Conservation (phyloP, 495 filamentous ascomycete species). For the Aspergillus bridgeri region DNA sequence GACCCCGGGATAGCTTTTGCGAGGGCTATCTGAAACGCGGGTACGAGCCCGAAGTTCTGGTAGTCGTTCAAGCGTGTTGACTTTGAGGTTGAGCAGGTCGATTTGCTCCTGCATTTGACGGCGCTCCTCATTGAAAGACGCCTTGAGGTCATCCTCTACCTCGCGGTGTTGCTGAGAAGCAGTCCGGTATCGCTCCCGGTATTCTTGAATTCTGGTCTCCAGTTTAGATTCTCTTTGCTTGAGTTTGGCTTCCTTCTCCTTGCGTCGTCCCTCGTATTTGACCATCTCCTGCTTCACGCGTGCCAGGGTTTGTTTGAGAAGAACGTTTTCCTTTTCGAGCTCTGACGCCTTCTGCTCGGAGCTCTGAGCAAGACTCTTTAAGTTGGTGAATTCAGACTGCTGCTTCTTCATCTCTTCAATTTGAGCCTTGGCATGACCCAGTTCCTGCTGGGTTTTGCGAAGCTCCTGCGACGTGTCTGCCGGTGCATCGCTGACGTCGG, state of each 20-base stretch:
- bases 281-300: slow-evolving; percentile 53
- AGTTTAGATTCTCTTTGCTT: slow-evolving; percentile 47
- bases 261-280: slow-evolving; percentile 48
- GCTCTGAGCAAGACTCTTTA: slow-evolving; percentile 54
- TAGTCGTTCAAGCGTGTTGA: slow-evolving; percentile 27
- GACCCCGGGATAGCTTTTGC: slow-evolving; percentile 32
- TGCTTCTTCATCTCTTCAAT: slow-evolving; percentile 60
- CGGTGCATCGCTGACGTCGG: slow-evolving; percentile 43
- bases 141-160: slow-evolving; percentile 35
- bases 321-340: slow-evolving; percentile 54
- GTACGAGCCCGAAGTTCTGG: slow-evolving; percentile 22
- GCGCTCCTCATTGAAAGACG: slow-evolving; percentile 34
- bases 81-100: slow-evolving; percentile 29
- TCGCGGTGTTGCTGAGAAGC: slow-evolving; percentile 34
- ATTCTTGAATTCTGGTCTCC: slow-evolving; percentile 46
- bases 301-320: slow-evolving; percentile 50
- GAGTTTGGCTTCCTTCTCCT: slow-evolving; percentile 49
- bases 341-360: slow-evolving; percentile 63
- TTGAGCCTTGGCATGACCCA: slow-evolving; percentile 54
- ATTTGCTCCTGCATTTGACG: slow-evolving; percentile 34
- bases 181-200: slow-evolving; percentile 39
- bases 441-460: slow-evolving; percentile 45
- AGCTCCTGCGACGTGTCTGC: slow-evolving; percentile 37
- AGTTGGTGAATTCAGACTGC: slow-evolving; percentile 45
- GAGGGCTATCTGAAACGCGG: slow-evolving; percentile 30